Base-by-base conservation (phyloP, 805 yeast genomes). In the Phaffomyces thermotolerans region DNA sequence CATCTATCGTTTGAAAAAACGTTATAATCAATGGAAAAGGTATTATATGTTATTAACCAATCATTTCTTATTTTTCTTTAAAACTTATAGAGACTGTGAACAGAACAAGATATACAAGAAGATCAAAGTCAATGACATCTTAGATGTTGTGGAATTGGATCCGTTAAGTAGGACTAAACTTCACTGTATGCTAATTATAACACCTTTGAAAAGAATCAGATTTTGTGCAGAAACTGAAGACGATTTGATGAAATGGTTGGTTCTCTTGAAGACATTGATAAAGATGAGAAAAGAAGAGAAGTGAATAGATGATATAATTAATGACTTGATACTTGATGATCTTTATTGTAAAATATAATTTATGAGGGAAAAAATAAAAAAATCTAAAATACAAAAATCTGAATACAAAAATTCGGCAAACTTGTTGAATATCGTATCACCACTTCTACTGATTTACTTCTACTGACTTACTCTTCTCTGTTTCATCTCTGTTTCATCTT, bases 131-230 rank as follows among this genome's bases (percentile, higher is more conserved):
- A 52, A 55, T 6, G 66, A 69, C 23, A 50, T 75, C 14, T 52
- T 68, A 12, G 79, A 75, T 48, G 75, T 68, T 23, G 71, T 75
- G 30, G 80, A 75, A 49, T 52, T 74, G 25, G 79, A 75, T 44
- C 71, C 76, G 2, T 41, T 71, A 34, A 65, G 75, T 14, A 63
- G 61, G 43, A 54, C 71, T 18, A 72, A 68, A 48, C 49, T 48
- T 34, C 72, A 67, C 63, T 75, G 80, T 49, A 54, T 76, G 52
- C 57, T 72, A 43, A 58, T 76, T 15, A 72, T 76, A 33, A 71
- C 78, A 0, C 70, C 73, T 2, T 52, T 55, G 37, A 74, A 73
- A 50, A 56, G 76, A 39, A 50, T 71, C 14, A 50, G 75, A 27
- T 65, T 76, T 43, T 65, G 77, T 49, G 71, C 72, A 1, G 59